A percentile compares a stretch with the other conserved stretches of the same genome.
These are phyloP conservation scores for Lodderomyces elongisporus DNA, from an alignment of 1,139 yeast genomes.

Conservation along the genomic window DNA sequence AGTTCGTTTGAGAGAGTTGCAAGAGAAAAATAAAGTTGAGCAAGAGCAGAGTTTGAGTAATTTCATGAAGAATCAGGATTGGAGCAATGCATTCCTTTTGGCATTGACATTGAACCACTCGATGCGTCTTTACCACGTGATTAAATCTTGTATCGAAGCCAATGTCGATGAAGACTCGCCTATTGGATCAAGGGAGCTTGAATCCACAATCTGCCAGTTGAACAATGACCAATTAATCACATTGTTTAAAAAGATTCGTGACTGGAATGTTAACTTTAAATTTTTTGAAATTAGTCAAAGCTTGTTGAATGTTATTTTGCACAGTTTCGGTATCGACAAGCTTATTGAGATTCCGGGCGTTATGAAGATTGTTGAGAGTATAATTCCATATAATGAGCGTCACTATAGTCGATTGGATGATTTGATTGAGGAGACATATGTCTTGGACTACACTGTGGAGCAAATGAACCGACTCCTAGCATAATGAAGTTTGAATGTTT, in stretches of 20 bases:
- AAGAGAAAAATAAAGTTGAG: constrained; percentile 60
- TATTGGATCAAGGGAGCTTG: constrained; percentile 61
- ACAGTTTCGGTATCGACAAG: constrained; percentile 47
- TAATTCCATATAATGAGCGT: constrained; percentile 83
- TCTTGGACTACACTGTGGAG: constrained; percentile 77
- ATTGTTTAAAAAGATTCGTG: constrained; percentile 72
- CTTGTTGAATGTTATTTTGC: constrained; percentile 59
- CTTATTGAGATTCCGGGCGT: constrained; percentile 65
- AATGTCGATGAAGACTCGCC: constrained; percentile 44
- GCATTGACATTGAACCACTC: constrained; percentile 87
- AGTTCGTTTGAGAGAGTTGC: constrained; percentile 45
- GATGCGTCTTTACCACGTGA: constrained; percentile 70
- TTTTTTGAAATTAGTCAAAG: constrained; percentile 79
- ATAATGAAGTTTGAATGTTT: constrained; percentile 4
- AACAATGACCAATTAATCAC: constrained; percentile 54
- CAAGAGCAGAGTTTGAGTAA: constrained; percentile 83
- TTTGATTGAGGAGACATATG: constrained; percentile 76
- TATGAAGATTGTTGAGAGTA: constrained; percentile 62
- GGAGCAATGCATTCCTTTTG: constrained; percentile 83
- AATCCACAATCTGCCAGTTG: constrained; percentile 55
- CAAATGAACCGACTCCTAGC: constrained; percentile 54
- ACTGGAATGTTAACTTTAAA: constrained; percentile 91
- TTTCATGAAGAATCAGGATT: constrained; percentile 63
- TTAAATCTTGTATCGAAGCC: constrained; percentile 48
- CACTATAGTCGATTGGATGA: constrained; percentile 75